These are phyloP conservation scores for Fusarium sororula DNA, from an alignment of 2,329 filamentous ascomycete genomes.

Conservation along the genomic window DNA sequence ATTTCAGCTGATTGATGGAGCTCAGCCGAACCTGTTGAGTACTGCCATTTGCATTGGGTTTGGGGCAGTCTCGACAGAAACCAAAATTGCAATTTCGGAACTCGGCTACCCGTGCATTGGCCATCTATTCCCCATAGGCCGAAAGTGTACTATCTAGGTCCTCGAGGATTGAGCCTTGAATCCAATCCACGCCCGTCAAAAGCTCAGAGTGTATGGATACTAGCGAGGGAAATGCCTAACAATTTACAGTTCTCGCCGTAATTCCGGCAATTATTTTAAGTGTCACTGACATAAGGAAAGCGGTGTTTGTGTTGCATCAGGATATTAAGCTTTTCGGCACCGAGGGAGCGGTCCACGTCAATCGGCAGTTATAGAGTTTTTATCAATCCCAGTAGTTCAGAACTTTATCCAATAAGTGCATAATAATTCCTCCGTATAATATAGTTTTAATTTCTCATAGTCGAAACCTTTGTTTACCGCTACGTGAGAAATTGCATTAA, in stretches of 20 bases:
- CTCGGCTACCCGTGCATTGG: not conserved
- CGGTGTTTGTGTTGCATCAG: accelerated
- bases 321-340: not conserved
- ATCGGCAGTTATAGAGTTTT: not conserved
- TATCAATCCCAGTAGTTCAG: not conserved
- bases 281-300: accelerated
- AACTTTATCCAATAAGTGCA: not conserved
- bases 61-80: accelerated
- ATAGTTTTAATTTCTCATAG: not conserved
- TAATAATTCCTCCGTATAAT: not conserved
- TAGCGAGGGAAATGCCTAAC: accelerated
- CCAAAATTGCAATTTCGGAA: not conserved
- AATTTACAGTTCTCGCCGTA: accelerated
- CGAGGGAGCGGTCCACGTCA: not conserved
- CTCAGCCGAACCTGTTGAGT: accelerated
- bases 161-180: not conserved
- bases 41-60: not conserved
- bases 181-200: not conserved
- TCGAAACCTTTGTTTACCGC: not conserved
- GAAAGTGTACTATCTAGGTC: accelerated
- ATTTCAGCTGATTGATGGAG: not conserved
- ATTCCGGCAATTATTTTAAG: accelerated
- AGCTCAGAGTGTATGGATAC: accelerated
- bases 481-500: accelerated
- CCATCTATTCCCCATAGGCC: accelerated